Percentiles rank a stretch among this genome's conserved stretches.
Conservation (phyloP, 1,284 basidiomycete genomes). For the Leccinum huronense region DNA sequence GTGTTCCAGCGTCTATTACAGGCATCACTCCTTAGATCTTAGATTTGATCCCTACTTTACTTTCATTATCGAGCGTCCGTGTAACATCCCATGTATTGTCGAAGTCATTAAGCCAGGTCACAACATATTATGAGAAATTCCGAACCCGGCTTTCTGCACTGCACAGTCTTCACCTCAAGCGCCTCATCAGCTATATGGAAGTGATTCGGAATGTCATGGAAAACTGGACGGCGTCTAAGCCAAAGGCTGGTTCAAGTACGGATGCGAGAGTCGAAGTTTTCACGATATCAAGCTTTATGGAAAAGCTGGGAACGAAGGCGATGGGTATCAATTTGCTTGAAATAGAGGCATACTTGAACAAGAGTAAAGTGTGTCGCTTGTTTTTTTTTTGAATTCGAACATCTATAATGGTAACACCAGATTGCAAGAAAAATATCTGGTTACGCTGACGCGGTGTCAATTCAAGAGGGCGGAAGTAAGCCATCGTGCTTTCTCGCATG, state of each 20-base stretch:
- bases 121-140: constrained; percentile 79
- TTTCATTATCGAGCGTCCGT: constrained; percentile 79
- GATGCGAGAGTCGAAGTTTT: constrained; percentile 54
- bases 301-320: constrained; percentile 64
- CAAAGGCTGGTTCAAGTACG: constrained; percentile 16
- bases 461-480: constrained; percentile 43
- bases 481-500: neutral
- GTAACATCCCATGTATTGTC: constrained; percentile 61
- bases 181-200: constrained; percentile 72
- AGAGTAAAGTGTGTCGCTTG: constrained; percentile 68
- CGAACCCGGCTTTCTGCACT: constrained; percentile 68
- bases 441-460: constrained; percentile 70
- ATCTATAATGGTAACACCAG: constrained; percentile 35
- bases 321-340: constrained; percentile 79
- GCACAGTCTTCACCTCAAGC: constrained; percentile 80
- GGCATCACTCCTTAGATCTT: constrained; percentile 46
- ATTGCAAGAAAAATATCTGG: constrained; percentile 75
- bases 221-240: constrained; percentile 43
- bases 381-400: neutral
- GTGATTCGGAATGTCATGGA: constrained; percentile 60
- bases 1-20: neutral
- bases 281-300: constrained; percentile 63
- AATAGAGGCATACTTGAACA: constrained; percentile 80
- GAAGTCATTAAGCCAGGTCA: constrained; percentile 75
- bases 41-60: constrained; percentile 87